phyloP scores from a whole-genome alignment of 139 green algal genomes.

The Ulvella scutata region DNA sequence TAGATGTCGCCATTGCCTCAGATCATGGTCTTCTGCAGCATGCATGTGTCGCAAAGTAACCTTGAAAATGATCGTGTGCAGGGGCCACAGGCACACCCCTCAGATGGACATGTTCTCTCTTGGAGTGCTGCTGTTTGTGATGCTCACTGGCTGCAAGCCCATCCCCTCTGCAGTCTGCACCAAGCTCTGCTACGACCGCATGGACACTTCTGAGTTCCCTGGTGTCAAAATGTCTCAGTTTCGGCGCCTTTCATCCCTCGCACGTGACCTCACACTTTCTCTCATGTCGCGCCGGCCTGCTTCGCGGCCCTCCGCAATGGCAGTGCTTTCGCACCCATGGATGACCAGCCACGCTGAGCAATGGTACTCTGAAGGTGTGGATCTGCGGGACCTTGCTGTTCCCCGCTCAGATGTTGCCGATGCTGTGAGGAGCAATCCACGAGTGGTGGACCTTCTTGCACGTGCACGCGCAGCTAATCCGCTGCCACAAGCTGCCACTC shows the following conservation, averaged over 20 bases:
- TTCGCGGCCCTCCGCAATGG: slow-evolving; percentile 4
- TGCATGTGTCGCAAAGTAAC: no score
- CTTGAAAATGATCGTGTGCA: no score
- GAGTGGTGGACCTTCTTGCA: background rate
- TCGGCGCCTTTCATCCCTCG: slow-evolving; percentile 4
- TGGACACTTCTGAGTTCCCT: background rate
- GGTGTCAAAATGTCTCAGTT: background rate
- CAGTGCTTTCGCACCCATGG: background rate
- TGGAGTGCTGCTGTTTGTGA: slow-evolving; percentile 32
- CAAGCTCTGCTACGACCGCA: slow-evolving; percentile 18
- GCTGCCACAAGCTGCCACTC: no score
- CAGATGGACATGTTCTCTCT: slow-evolving; percentile 23
- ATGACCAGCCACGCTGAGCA: background rate
- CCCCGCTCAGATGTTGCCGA: background rate
- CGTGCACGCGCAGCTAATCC: background rate
- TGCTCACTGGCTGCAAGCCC: slow-evolving; percentile 33
- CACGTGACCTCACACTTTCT: slow-evolving; percentile 13
- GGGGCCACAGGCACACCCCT: background rate
- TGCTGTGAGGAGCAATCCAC: background rate
- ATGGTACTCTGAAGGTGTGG: background rate
- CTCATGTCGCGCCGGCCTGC: slow-evolving; percentile 19
- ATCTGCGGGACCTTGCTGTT: background rate
- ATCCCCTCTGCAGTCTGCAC: slow-evolving; percentile 10
- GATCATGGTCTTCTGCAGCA: no score
- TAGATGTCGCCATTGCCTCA: no score